These are phyloP conservation scores for Aspergillus coremiiformis DNA, from an alignment of 495 filamentous ascomycete genomes.

Conservation along the genomic window DNA sequence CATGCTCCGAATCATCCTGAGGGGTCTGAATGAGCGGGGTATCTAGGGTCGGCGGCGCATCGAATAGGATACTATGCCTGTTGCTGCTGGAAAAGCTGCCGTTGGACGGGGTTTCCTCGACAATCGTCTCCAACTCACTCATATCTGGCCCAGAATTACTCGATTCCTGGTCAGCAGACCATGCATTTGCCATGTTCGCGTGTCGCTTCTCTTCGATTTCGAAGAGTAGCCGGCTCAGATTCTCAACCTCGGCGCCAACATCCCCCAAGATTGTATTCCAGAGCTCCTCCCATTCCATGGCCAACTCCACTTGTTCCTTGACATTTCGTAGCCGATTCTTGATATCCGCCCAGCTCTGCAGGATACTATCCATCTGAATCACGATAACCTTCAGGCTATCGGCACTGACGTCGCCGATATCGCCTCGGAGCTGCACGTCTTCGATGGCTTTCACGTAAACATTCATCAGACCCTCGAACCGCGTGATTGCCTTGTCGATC, in stretches of 20 bases:
- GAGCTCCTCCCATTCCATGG: constrained; percentile 98
- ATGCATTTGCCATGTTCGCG: constrained; percentile 43
- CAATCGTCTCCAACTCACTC: constrained; percentile 85
- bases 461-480: constrained; percentile 79
- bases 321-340: constrained; percentile 64
- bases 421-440: constrained; percentile 69
- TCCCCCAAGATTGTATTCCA: constrained; percentile 92
- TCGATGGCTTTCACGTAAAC: constrained; percentile 90
- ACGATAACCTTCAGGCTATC: constrained; percentile 66
- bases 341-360: constrained; percentile 78
- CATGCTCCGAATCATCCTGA: constrained; percentile 70
- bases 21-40: constrained; percentile 51
- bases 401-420: constrained; percentile 61
- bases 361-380: constrained; percentile 75
- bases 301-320: constrained; percentile 86
- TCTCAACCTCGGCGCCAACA: constrained; percentile 84
- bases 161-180: constrained; percentile 44
- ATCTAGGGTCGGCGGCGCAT: constrained; percentile 48
- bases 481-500: constrained; percentile 75
- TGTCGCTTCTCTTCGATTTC: constrained; percentile 96
- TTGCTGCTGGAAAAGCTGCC: constrained; percentile 44
- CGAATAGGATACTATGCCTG: constrained; percentile 58
- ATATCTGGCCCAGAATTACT: constrained; percentile 65
- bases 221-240: constrained; percentile 73
- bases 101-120: constrained; percentile 72